Evolutionary conservation across 2,329 filamentous ascomycete genomes (phyloP).

Genomic region (Cladophialophora chaetospira): DNA sequence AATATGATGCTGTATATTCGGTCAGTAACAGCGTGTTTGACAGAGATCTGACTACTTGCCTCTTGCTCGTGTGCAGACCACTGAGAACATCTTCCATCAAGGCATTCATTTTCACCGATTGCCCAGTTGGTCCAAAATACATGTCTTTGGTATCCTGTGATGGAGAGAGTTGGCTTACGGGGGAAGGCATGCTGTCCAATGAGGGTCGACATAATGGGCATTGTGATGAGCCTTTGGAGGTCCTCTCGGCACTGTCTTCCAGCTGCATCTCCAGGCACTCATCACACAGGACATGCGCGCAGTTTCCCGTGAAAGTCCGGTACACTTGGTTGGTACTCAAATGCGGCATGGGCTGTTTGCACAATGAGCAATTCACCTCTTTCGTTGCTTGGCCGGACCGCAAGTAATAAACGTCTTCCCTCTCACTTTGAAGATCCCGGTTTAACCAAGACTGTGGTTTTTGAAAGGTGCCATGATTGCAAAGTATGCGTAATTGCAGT

Average conservation of each 20-base stretch:
- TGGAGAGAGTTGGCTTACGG: not conserved
- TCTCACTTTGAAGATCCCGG: conserved; percentile 5
- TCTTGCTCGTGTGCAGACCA: not conserved
- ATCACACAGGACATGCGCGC: conserved; percentile 39
- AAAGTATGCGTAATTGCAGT: conserved; percentile 51
- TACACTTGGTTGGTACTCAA: conserved; percentile 31
- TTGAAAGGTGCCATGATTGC: conserved; percentile 56
- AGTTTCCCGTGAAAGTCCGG: conserved; percentile 33
- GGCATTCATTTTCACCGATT: conserved; percentile 1
- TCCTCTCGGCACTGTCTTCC: not conserved
- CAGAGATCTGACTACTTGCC: not conserved
- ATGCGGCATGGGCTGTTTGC: conserved; percentile 35
- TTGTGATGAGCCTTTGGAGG: not conserved
- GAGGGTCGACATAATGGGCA: not conserved
- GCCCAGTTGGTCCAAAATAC: not conserved
- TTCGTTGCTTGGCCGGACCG: conserved; percentile 32
- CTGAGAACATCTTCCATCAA: not conserved
- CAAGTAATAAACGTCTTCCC: conserved; percentile 35
- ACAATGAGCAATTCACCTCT: conserved; percentile 38
- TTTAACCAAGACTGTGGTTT: conserved; percentile 45
- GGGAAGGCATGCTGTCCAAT: not conserved
- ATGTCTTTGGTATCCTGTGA: not conserved
- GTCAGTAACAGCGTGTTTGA: not conserved
- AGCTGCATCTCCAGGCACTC: conserved; percentile 34
- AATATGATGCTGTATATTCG: conserved; percentile 46